Percentiles rank a stretch among this genome's conserved stretches.
These are phyloP conservation scores for Pharus latifolius DNA, from an alignment of 176 grass and related monocot species.

Conservation along the genomic window DNA sequence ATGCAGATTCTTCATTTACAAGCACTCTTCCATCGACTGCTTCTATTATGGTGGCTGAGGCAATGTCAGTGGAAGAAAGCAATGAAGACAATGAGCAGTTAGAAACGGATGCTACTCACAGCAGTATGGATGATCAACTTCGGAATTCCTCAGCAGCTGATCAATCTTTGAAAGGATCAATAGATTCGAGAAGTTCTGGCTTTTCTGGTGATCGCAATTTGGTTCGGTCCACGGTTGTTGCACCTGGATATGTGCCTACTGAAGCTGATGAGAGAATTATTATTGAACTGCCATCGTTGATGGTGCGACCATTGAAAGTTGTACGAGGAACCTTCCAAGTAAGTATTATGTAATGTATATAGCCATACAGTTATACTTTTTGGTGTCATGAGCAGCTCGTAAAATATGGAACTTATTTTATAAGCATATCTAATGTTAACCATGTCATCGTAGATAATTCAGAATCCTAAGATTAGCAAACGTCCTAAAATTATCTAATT, in stretches of 20 bases:
- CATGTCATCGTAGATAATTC: neutral
- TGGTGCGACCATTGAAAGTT: constrained; percentile 95
- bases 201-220: constrained; percentile 61
- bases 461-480: neutral
- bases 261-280: constrained; percentile 92
- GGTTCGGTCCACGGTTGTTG: constrained; percentile 55
- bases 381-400: neutral
- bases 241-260: constrained; percentile 78
- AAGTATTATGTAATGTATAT: constrained; percentile 19
- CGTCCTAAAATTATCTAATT: neutral
- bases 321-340: constrained; percentile 89
- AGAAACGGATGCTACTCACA: constrained; percentile 40
- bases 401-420: neutral
- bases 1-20: constrained; percentile 40
- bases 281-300: constrained; percentile 80
- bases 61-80: constrained; percentile 78
- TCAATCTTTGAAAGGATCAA: constrained; percentile 49
- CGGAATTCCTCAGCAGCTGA: constrained; percentile 38
- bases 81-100: constrained; percentile 71
- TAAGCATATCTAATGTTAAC: neutral
- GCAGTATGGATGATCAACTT: constrained; percentile 46
- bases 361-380: neutral
- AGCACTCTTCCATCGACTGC: constrained; percentile 56
- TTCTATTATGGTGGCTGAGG: constrained; percentile 72
- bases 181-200: constrained; percentile 57